These are phyloP conservation scores for Meredithiella fracta DNA, from an alignment of 2,329 filamentous ascomycete species.

Conservation along the genomic window DNA sequence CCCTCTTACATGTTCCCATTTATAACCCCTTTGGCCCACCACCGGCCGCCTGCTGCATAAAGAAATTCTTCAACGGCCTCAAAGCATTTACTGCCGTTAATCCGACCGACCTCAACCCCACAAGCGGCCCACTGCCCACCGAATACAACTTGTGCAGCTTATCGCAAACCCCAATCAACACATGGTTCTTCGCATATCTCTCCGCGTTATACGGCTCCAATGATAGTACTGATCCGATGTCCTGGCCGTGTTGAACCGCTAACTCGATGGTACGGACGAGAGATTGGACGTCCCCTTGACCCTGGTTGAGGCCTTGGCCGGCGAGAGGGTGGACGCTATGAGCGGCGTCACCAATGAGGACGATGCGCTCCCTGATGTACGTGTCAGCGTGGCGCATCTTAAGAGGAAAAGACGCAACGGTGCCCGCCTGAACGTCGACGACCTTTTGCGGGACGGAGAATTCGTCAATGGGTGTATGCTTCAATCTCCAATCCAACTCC, in stretches of 20 bases:
- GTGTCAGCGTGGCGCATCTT: slow-evolving; percentile 86
- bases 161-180: slow-evolving; percentile 65
- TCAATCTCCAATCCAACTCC: slow-evolving; percentile 71
- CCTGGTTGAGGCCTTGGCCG: slow-evolving; percentile 87
- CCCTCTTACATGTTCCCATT: neutral
- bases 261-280: slow-evolving; percentile 59
- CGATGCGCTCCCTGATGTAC: slow-evolving; percentile 79
- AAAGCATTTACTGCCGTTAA: slow-evolving; percentile 60
- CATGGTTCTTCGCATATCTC: slow-evolving; percentile 66
- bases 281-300: slow-evolving; percentile 72
- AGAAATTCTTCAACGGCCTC: slow-evolving; percentile 59
- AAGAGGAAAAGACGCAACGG: slow-evolving; percentile 77
- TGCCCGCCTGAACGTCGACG: slow-evolving; percentile 57
- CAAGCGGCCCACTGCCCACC: slow-evolving; percentile 61
- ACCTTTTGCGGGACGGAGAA: slow-evolving; percentile 48
- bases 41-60: slow-evolving; percentile 61
- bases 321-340: slow-evolving; percentile 91
- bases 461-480: slow-evolving; percentile 45
- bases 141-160: slow-evolving; percentile 87
- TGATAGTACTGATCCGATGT: slow-evolving; percentile 62
- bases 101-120: slow-evolving; percentile 63
- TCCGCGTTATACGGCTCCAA: slow-evolving; percentile 70
- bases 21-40: slow-evolving; percentile 32
- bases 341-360: slow-evolving; percentile 83
- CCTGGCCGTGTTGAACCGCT: slow-evolving; percentile 68